Conservation (phyloP, 768 basidiomycete genomes). For the Termitomyces sp. region DNA sequence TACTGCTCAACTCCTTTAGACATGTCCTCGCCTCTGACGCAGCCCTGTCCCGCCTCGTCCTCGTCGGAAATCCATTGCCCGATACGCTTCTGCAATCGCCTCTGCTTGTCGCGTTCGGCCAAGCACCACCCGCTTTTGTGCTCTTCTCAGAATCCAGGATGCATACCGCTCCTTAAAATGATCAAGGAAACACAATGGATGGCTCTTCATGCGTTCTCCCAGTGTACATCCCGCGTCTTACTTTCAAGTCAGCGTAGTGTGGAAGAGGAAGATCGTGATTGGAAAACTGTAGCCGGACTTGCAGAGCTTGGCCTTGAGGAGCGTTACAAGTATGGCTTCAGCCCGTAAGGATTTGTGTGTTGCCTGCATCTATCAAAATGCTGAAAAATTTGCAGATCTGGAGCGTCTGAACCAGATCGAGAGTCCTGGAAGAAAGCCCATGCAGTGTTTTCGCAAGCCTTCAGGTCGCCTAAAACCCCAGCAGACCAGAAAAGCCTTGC, state of each 20-base stretch:
- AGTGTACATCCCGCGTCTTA: constrained; percentile 62
- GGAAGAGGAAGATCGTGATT: constrained; percentile 41
- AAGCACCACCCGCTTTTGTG: constrained; percentile 72
- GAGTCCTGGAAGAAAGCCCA: constrained; percentile 67
- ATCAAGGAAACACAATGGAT: constrained; percentile 66
- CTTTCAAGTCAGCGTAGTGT: constrained; percentile 49
- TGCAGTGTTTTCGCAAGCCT: constrained; percentile 54
- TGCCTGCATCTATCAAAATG: not conserved
- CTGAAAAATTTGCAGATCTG: constrained; percentile 12
- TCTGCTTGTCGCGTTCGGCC: constrained; percentile 67
- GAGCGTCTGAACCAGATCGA: constrained; percentile 52
- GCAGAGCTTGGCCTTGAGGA: constrained; percentile 81
- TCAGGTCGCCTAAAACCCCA: constrained; percentile 52
- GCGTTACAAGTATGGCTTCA: constrained; percentile 49
- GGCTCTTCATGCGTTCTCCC: constrained; percentile 70
- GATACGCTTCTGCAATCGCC: constrained; percentile 74
- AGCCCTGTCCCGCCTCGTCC: constrained; percentile 49
- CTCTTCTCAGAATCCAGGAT: constrained; percentile 69
- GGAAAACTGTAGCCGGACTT: constrained; percentile 54
- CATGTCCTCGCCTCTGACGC: constrained; percentile 40
- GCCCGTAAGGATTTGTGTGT: constrained; percentile 29
- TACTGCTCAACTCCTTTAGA: constrained; percentile 69
- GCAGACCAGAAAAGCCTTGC: constrained; percentile 57
- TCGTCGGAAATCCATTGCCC: constrained; percentile 43
- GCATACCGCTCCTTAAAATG: constrained; percentile 55